phyloP scores from a whole-genome alignment of 2,329 filamentous ascomycete species.

The Lasiodiplodia hormozganensis region DNA sequence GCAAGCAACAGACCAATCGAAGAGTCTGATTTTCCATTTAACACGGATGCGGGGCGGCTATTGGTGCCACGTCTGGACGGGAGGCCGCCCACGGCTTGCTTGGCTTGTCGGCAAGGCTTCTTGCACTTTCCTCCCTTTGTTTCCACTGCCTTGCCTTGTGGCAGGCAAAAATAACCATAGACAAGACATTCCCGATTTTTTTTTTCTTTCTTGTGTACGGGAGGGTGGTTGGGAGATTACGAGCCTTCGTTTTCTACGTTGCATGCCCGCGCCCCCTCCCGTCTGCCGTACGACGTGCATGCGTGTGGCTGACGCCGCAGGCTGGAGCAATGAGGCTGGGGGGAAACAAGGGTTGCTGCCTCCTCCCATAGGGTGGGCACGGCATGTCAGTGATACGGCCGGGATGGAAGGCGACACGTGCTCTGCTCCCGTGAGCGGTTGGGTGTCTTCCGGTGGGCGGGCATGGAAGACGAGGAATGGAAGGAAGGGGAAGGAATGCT shows the following conservation, averaged over 20 bases:
- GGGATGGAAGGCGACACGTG: conserved; percentile 1
- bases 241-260: neutral
- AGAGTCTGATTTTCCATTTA: neutral
- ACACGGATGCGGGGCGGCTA: neutral
- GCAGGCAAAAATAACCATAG: neutral
- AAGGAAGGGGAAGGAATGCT: conserved; percentile 12
- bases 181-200: neutral
- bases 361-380: neutral
- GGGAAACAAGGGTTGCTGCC: neutral
- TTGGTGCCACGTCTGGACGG: conserved; percentile 5
- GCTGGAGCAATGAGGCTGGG: neutral
- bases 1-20: neutral
- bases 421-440: neutral
- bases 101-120: neutral
- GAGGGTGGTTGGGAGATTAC: neutral
- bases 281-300: neutral
- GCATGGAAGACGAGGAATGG: neutral
- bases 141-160: neutral
- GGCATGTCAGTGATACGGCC: neutral
- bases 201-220: neutral
- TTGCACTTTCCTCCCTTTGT: neutral
- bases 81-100: neutral
- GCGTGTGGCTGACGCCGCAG: neutral
- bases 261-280: neutral
- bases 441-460: neutral